A percentile compares a stretch with the other conserved stretches of the same genome.
phyloP scores from a whole-genome alignment of 2,329 filamentous ascomycete genomes.

The Beauveria australis region DNA sequence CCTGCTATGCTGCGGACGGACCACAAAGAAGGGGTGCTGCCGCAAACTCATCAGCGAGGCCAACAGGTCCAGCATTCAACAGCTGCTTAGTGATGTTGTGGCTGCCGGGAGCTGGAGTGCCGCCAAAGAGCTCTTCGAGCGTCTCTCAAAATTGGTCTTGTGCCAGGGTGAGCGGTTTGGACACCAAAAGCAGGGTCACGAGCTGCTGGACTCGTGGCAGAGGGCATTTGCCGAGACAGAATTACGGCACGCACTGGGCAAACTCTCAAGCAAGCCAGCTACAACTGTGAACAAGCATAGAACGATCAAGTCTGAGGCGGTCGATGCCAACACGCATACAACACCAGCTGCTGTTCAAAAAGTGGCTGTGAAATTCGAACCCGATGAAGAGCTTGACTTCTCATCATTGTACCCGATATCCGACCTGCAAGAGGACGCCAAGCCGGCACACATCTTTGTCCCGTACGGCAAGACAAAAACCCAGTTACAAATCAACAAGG shows the following conservation, averaged over 20 bases:
- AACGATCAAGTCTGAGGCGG: not conserved
- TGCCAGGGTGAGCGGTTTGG: constrained; percentile 1
- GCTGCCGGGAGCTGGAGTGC: constrained; percentile 11
- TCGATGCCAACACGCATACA: not conserved
- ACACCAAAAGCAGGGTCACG: not conserved
- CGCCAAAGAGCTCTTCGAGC: constrained; percentile 12
- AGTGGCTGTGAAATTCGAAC: not conserved
- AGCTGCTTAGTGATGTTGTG: constrained; percentile 7
- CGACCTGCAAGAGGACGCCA: not conserved
- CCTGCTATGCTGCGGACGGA: not conserved
- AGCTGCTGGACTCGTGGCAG: constrained; percentile 13
- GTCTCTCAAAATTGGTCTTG: constrained; percentile 16
- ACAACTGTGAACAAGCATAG: not conserved
- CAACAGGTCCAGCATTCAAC: not conserved
- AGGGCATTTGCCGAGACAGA: constrained; percentile 3
- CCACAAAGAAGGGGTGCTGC: not conserved
- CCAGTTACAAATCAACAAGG: constrained; percentile 13
- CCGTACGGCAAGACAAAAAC: constrained; percentile 11
- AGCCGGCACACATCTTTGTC: constrained; percentile 15
- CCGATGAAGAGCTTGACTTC: not conserved
- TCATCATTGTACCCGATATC: not conserved
- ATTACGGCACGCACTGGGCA: too few relatives aligned
- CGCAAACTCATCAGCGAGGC: not conserved
- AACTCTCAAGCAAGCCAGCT: not conserved
- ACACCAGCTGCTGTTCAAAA: not conserved